Base-by-base conservation (phyloP, 495 filamentous ascomycete species). In the Penicillium coffeae region DNA sequence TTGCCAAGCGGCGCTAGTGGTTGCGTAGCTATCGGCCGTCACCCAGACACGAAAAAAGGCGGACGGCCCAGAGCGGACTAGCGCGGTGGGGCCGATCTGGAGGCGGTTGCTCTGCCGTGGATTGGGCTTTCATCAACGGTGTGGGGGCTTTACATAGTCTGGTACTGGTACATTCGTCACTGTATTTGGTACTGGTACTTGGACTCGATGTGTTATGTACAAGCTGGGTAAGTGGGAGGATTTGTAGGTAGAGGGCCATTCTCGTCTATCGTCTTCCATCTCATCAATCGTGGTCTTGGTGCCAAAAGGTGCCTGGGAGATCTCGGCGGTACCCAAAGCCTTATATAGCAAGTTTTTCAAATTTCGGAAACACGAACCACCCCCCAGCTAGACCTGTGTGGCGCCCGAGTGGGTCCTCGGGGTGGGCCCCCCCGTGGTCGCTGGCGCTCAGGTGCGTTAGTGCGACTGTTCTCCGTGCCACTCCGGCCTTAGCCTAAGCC, bases 1-100 rank as follows among this genome's bases (percentile, higher is more conserved):
- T 58, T 60, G 70, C 68, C 71, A 73, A 75, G 68, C 32, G 40
- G 50, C 68, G 64, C 72, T 75, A 75, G 72, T 73, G 72, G 72
- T 71, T 72, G 68, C 54, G 72, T 57, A 74, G 66, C 66, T 70
- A 58, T 56, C 52, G 58, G 63, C 62, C 64, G 66, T 66, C 63
- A 71, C 59, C 40, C 42, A 47, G 48, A 60, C 49, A 32, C 37
- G 25, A 54, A 59, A 56, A 58, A 58, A 55, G 57, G 58, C 62
- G 64, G 62, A 61, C 54, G 8, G n/a, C 62, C 65, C 56, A 61
- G 56, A 69, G 59, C 45, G 63, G 68, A 19, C 56, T 71, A 71
- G 70, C 42, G 55, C 21, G 16, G 61, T 62, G 68, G 69, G 62
- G 66, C 50, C 59, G 63, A 70, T 70, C 69, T 70, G 63, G 66